Evolutionary conservation across 2,329 filamentous ascomycete genomes (phyloP), one percentile per base, ranked within the genome.

Genomic region (Fusarium buxicola): DNA sequence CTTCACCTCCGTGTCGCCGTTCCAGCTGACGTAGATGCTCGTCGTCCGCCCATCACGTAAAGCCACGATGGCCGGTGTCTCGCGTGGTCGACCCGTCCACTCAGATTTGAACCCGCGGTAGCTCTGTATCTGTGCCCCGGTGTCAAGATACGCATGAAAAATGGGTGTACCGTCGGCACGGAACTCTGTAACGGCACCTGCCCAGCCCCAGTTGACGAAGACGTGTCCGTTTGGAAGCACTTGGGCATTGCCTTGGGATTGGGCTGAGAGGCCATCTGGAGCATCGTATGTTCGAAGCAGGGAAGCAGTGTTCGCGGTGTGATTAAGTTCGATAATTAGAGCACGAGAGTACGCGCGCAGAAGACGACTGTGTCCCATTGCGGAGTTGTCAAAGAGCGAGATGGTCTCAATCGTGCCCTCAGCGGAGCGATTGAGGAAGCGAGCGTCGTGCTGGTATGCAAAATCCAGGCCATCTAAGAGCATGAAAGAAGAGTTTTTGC

Each of bases 161-260:
- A 87, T 71, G 5, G 80, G 69, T 4, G 76, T 73, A 8, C 84
- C 84, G 15, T 81, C 77, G 2, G 73, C 61, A 2, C 74, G 74
- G 63, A 82, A 79, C 64, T 82, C 81, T 2, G 80, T 84, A 16
- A 83, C 63, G 4, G 78, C 79, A 0, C 81, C 81, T 18, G 77
- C 78, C 0, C 78, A 79, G 2, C 86, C 85, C 85, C 85, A 89
- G 63, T 84, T 84, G 43, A 88, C 80, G 32, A 88, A 74, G 7
- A 80, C 80, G 55, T 86, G 82, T 31, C 82, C 82, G 51, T 81
- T 81, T 0, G 82, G 78, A 0, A 88, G 77, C 7, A 84, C 66
- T 61, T 89, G 85, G 12, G 82, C 80, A 36, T 73, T 78, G 7
- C 79, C 78, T 57, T 81, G 80, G 0, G 83, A 84, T 40, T 78